Conservation (phyloP, 2,329 filamentous ascomycete species). For the Ophiostoma ulmi region DNA sequence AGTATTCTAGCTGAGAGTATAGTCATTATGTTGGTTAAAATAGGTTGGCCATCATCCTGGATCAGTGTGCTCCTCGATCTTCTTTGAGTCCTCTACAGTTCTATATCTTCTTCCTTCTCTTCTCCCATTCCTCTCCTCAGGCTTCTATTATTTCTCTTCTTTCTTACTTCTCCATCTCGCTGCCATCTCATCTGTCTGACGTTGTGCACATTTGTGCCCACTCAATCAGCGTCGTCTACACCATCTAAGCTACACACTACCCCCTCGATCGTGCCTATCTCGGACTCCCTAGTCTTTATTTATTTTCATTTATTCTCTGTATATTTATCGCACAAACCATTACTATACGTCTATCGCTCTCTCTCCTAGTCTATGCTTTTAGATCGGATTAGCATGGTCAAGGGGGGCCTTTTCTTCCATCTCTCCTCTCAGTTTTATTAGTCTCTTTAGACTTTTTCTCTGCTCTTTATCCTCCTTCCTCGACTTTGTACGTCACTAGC, state of each 20-base stretch:
- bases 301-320: background rate
- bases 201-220: background rate
- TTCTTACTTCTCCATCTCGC: background rate
- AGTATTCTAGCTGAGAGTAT: background rate
- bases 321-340: background rate
- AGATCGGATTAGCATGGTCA: background rate
- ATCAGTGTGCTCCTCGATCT: background rate
- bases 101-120: background rate
- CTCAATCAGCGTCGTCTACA: background rate
- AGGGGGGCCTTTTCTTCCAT: background rate
- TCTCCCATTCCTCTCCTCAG: too few relatives aligned
- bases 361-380: background rate
- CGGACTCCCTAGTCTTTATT: constrained; percentile 17
- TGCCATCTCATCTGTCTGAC: background rate
- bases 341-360: background rate
- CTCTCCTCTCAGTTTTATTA: background rate
- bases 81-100: background rate
- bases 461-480: background rate
- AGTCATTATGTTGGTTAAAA: background rate
- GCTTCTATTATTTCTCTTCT: background rate
- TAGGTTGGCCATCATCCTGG: background rate
- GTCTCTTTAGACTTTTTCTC: background rate
- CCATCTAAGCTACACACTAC: background rate
- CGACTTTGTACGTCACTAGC: background rate
- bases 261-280: constrained; percentile 20